Conservation (phyloP, 1,284 basidiomycete genomes). For the Chalciporus sp. region DNA sequence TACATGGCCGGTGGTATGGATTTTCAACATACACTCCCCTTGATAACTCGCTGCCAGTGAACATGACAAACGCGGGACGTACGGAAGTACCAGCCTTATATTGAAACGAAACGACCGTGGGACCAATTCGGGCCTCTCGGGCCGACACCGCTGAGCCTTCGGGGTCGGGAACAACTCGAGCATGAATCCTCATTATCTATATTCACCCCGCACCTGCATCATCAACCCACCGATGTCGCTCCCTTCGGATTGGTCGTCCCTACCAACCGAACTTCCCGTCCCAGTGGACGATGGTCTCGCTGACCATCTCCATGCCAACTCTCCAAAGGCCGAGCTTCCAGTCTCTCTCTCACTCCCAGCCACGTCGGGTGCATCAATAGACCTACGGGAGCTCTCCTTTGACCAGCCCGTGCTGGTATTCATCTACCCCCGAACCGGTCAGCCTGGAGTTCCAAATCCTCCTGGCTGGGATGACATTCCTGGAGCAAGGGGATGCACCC, state of each 20-base stretch:
- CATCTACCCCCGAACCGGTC: slow-evolving; percentile 21
- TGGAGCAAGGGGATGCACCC: slow-evolving; percentile 29
- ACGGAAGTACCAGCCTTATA: no score
- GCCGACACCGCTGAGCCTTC: no score
- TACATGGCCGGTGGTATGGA: no score
- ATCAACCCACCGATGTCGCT: background rate
- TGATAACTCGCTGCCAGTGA: no score
- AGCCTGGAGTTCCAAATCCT: slow-evolving; percentile 15
- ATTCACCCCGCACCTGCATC: background rate
- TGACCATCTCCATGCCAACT: slow-evolving; percentile 10
- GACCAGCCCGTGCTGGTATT: slow-evolving; percentile 22
- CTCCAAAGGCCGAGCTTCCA: background rate
- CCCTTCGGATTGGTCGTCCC: slow-evolving; percentile 10
- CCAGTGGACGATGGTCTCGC: slow-evolving; percentile 18
- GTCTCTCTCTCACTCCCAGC: slow-evolving; percentile 5
- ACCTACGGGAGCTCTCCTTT: slow-evolving; percentile 18
- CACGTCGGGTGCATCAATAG: slow-evolving; percentile 7
- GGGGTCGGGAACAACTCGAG: no score
- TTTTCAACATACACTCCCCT: no score
- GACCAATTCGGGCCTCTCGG: no score
- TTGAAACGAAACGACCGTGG: no score
- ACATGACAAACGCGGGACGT: no score
- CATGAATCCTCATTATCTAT: background rate
- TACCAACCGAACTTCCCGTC: slow-evolving; percentile 17
- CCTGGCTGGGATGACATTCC: slow-evolving; percentile 29